A percentile compares a stretch with the other conserved stretches of the same genome.
phyloP scores from a whole-genome alignment of 192 early-diverging fungal species.

The Linnemannia elongata region DNA sequence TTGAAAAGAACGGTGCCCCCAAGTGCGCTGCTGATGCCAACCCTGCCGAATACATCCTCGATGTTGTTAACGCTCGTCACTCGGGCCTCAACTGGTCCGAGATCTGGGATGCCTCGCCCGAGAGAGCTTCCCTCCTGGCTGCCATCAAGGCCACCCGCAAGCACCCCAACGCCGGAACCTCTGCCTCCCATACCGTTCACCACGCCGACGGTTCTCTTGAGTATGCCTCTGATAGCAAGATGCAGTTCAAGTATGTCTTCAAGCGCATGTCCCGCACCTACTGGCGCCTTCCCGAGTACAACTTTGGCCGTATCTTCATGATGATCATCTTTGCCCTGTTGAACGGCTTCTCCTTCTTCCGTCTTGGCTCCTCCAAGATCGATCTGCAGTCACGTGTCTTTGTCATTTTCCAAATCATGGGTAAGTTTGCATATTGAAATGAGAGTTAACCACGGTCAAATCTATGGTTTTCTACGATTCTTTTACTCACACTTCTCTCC shows the following conservation, averaged over 20 bases:
- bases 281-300: constrained; percentile 83
- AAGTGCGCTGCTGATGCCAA: constrained; percentile 76
- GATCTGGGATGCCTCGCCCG: constrained; percentile 73
- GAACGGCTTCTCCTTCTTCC: constrained; percentile 83
- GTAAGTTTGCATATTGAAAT: not conserved
- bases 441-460: not conserved
- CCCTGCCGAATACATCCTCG: constrained; percentile 90
- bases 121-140: constrained; percentile 55
- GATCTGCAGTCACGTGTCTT: constrained; percentile 79
- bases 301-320: constrained; percentile 75
- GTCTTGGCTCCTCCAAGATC: constrained; percentile 63
- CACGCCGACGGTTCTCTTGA: constrained; percentile 52
- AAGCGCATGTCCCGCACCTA: constrained; percentile 74
- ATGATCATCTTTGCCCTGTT: constrained; percentile 73
- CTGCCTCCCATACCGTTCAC: constrained; percentile 7
- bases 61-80: constrained; percentile 80
- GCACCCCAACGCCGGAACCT: not conserved
- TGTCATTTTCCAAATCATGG: constrained; percentile 76
- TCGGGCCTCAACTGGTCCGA: constrained; percentile 77
- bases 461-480: not conserved
- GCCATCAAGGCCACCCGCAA: constrained; percentile 70
- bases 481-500: not conserved
- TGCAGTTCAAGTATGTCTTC: constrained; percentile 73
- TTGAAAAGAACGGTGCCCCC: constrained; percentile 79
- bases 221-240: constrained; percentile 60